Evolutionary conservation across 1,284 basidiomycete genomes (phyloP).

Genomic region (Malassezia caprae): DNA sequence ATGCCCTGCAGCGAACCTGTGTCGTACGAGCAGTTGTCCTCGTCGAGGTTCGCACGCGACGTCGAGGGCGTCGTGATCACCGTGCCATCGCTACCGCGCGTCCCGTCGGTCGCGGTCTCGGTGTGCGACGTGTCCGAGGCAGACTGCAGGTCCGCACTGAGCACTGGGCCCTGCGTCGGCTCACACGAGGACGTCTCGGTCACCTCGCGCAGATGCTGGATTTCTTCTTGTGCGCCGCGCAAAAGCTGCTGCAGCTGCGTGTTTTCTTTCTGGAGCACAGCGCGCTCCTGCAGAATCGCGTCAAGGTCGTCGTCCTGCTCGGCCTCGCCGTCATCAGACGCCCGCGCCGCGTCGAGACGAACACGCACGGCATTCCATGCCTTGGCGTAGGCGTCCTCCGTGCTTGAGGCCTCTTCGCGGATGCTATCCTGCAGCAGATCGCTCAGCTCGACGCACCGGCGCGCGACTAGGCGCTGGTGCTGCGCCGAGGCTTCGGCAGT

Average conservation of each 20-base stretch:
- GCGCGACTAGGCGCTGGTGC: constrained; percentile 51
- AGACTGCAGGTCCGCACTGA: background rate
- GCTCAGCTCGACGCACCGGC: constrained; percentile 1
- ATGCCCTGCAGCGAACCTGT: constrained; percentile 1
- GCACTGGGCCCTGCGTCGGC: background rate
- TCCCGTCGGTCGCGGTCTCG: background rate
- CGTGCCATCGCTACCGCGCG: background rate
- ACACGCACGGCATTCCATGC: constrained; percentile 2
- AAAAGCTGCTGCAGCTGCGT: constrained; percentile 7
- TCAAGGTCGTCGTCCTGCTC: background rate
- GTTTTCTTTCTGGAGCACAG: constrained; percentile 9
- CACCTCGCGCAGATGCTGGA: background rate
- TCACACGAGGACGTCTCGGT: background rate
- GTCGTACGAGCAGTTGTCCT: constrained; percentile 3
- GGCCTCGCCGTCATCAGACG: background rate
- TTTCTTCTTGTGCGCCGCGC: background rate
- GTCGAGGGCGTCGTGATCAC: background rate
- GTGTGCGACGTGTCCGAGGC: background rate
- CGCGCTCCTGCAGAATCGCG: constrained; percentile 1
- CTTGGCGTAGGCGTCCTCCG: background rate
- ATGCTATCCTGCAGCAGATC: constrained; percentile 6
- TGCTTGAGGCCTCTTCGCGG: background rate
- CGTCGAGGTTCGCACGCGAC: background rate
- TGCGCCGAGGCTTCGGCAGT: constrained; percentile 63
- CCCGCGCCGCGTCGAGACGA: background rate